Evolutionary conservation across 129 eudicot genomes (phyloP), one percentile per base, ranked within the genome.

Genomic region (Lactuca sativa): DNA sequence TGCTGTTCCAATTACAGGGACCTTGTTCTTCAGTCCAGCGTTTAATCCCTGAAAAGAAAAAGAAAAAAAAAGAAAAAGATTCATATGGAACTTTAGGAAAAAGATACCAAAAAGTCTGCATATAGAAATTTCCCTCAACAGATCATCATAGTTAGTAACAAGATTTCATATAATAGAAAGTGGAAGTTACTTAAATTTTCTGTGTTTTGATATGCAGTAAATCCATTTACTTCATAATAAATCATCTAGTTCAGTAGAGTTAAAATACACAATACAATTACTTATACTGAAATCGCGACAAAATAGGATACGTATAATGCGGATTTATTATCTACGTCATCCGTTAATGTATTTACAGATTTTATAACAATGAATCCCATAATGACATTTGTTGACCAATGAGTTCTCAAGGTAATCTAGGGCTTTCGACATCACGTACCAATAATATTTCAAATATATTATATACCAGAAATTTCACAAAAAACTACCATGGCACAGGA

Each of bases 1-100:
- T 17, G 88, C 93, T 12, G 87, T 82, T 69, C 96, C 96, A 74
- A 87, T 67, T 36, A 83, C 55, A 6, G 82, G 68, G 14, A 70
- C 71, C 84, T 90, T 95, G 85, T 73, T 80, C 77, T 87, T 95
- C 4, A 80, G 77, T 56, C 93, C 92, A 71, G 73, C 83, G 78
- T 74, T 87, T 73, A 66, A 62, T 15, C 86, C 91, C 97, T 95
- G 64, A 4, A 74, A 38, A 21, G 38, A 64, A 4, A 74, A 38
- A 21, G 38, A 67, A 38, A 69, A 56, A 73, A 52, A 3, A 21
- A 47, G 62, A 38, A 69, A 51, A 73, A 56, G 15, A 71, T 30
- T 37, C 3, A 63, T 57, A 25, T 12, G 30, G 51, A 53, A 3
- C 18, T 62, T 74, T 40, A 73, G 48, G 21, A 41, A 55, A 37